Percentiles rank a stretch among this genome's conserved stretches.
phyloP scores from a whole-genome alignment of 179 eudicot genomes.

The Nepenthes alata region DNA sequence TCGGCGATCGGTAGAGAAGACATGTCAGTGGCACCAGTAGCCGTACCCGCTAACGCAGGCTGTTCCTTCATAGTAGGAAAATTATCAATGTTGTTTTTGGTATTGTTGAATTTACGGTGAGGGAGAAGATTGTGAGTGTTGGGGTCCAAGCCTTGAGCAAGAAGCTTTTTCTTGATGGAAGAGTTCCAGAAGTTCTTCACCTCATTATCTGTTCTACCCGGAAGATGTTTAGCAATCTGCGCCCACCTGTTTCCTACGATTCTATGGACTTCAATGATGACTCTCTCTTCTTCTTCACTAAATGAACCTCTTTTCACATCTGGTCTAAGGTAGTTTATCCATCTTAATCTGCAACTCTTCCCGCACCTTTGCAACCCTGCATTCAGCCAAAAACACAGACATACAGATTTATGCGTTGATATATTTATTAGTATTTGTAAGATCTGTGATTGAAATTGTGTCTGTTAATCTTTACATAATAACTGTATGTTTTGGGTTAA shows the following conservation, averaged over 20 bases:
- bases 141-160: constrained; percentile 76
- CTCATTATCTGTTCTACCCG: constrained; percentile 82
- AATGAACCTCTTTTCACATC: constrained; percentile 68
- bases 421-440: background rate
- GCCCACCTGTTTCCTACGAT: constrained; percentile 84
- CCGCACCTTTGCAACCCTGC: constrained; percentile 72
- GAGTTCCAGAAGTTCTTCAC: constrained; percentile 90
- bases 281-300: constrained; percentile 64
- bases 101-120: constrained; percentile 11
- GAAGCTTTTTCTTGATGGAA: constrained; percentile 75
- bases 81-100: background rate
- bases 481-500: too few species aligned
- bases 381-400: background rate
- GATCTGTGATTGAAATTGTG: background rate
- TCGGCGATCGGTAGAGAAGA: too few species aligned
- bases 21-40: too few species aligned
- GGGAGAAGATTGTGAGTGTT: constrained; percentile 69
- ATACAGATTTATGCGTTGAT: too few species aligned
- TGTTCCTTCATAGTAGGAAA: too few species aligned
- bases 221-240: constrained; percentile 75
- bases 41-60: too few species aligned
- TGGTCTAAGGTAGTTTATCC: constrained; percentile 79
- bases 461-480: too few species aligned
- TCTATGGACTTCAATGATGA: constrained; percentile 66
- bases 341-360: constrained; percentile 74